Percentiles rank a stretch among this genome's conserved stretches.
These are phyloP conservation scores for Solanum peruvianum DNA, from an alignment of 257 asterid species.

Conservation along the genomic window DNA sequence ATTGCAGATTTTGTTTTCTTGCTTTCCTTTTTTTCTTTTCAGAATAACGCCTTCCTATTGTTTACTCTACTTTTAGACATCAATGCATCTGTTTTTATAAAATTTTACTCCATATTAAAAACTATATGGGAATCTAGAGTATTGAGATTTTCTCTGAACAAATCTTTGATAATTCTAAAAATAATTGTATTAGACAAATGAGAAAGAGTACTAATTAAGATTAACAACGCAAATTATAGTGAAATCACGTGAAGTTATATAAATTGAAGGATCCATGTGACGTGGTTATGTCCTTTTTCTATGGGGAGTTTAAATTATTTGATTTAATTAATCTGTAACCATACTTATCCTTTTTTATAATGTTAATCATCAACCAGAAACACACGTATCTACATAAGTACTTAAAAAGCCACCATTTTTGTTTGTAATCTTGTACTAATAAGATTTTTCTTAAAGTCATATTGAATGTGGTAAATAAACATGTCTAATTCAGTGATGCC, in stretches of 20 bases:
- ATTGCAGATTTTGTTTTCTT: not conserved
- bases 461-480: not conserved
- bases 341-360: not conserved
- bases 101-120: not conserved
- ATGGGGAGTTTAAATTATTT: not conserved
- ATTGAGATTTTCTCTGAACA: not conserved
- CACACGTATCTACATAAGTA: not conserved
- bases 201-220: not conserved
- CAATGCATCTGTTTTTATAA: not conserved
- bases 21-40: not conserved
- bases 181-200: not conserved
- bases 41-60: not conserved
- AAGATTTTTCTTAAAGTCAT: not conserved
- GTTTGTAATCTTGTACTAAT: not conserved
- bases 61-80: not conserved
- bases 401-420: not conserved
- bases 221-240: not conserved
- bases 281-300: not conserved
- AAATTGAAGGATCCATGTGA: not conserved
- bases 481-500: slow-evolving; percentile 25
- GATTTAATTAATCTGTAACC: not conserved
- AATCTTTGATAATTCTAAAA: not conserved
- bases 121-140: not conserved
- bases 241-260: not conserved
- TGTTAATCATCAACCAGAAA: not conserved